These are phyloP conservation scores for Tetratostichococcus sp. DNA, from an alignment of 139 green algal genomes.

Conservation along the genomic window DNA sequence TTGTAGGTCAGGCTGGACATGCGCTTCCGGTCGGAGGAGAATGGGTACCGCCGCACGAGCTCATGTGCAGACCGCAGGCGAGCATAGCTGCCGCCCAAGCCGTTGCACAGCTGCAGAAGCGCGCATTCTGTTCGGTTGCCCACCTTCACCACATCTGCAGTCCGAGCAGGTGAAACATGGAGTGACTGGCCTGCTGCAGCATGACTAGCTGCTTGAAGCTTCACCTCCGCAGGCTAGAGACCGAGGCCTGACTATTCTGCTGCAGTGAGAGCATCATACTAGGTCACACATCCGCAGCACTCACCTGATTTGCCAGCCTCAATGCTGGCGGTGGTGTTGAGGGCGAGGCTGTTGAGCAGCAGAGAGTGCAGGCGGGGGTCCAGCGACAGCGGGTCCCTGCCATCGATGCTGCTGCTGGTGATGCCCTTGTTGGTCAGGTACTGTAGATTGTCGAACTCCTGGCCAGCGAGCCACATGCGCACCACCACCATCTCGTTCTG, in stretches of 20 bases:
- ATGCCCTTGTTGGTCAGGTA: not conserved
- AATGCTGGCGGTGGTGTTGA: conserved; percentile 70
- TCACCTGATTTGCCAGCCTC: not conserved
- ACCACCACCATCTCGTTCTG: conserved; percentile 76
- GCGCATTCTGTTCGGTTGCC: conserved; percentile 82
- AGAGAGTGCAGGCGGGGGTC: not conserved
- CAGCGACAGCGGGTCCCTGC: conserved; percentile 11
- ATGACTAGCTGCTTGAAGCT: too few relatives aligned
- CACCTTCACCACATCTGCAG: conserved; percentile 24
- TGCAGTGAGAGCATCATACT: too few relatives aligned
- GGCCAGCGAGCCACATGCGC: conserved; percentile 48
- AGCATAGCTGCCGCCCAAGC: conserved; percentile 26
- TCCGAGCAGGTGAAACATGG: too few relatives aligned
- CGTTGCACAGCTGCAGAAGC: conserved; percentile 61
- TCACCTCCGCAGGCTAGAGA: too few relatives aligned
- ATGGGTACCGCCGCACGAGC: conserved; percentile 19
- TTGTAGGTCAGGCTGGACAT: conserved; percentile 49
- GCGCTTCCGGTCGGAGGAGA: conserved; percentile 78
- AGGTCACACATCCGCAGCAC: not conserved
- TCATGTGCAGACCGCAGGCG: not conserved
- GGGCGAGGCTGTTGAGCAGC: conserved; percentile 21
- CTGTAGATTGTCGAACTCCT: not conserved
- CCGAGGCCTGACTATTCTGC: too few relatives aligned
- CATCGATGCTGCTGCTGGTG: not conserved
- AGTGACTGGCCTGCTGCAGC: too few relatives aligned